Evolutionary conservation across 129 eudicot genomes (phyloP), one percentile per base, ranked within the genome.

Genomic region (Centrapalus pauciflorus): DNA sequence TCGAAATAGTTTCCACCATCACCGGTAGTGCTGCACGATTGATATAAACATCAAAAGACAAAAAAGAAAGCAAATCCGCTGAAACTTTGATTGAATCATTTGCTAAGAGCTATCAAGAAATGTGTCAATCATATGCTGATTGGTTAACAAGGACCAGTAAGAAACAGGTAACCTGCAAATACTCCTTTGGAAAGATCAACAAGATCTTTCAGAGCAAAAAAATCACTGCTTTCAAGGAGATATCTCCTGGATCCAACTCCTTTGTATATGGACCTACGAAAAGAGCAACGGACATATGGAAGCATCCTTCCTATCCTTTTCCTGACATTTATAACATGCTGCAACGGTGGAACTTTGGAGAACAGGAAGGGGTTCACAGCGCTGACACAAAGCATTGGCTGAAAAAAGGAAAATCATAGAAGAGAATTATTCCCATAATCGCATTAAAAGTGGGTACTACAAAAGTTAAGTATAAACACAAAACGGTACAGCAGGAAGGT

Each of bases 321-420:
- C 70, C 98, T 78, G 19, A 84, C 69, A 80, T 83, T 83, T 37
- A 84, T 82, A 51, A 89, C 95, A 54, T 80, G 96, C 63, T 83
- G 95, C 54, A 93, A 80, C 13, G 95, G 84, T 63, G 92, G 89
- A 40, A 93, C 95, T 73, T 82, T 89, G 19, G 98, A 73, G 73
- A 88, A 82, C 35, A 93, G 83, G 49, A 75, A 79, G 3, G 98
- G 96, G 66, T 93, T 93, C 25, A 86, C 91, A 30, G 98, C 98
- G 38, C 96, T 82, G 48, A 93, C 98, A 80, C 98, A 93, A 38
- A 93, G 96, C 98, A 93, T 89, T 37, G 98, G 98, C 98, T 93
- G 95, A 77, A 76, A 75, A 14, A 61, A 13, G 21, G 12, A 40
- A 26, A 16, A 58, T 28, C 24, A 67, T n/a, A 14, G 61, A 43